Conservation (phyloP, 805 yeast genomes). For the Kazachstania psychrophila region DNA sequence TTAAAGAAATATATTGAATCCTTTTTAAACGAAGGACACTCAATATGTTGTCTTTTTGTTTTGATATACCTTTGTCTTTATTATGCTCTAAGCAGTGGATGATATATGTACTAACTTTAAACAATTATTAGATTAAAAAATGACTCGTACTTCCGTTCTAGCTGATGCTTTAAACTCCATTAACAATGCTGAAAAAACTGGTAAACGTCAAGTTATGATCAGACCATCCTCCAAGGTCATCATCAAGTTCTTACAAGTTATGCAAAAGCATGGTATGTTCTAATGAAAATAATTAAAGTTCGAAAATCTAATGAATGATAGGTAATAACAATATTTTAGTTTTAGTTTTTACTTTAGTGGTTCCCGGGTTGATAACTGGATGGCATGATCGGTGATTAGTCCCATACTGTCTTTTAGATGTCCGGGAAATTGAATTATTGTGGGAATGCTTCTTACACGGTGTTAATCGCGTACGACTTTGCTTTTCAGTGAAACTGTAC, state of each 20-base stretch:
- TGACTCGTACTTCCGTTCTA: slow-evolving; percentile 97
- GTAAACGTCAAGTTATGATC: slow-evolving; percentile 96
- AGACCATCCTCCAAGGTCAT: slow-evolving; percentile 98
- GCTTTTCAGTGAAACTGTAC: too few species aligned
- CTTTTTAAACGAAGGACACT: slow-evolving; percentile 2
- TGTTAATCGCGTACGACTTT: slow-evolving; percentile 23
- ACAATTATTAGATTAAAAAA: slow-evolving; percentile 33
- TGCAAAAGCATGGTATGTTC: slow-evolving; percentile 83
- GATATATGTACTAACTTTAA: neutral
- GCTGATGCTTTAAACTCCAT: slow-evolving; percentile 97
- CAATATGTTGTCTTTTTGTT: neutral
- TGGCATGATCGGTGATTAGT: slow-evolving; percentile 75
- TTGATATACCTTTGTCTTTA: too few species aligned
- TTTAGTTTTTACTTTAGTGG: neutral
- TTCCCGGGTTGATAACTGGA: slow-evolving; percentile 97
- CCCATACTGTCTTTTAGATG: slow-evolving; percentile 96
- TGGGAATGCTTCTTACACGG: slow-evolving; percentile 65
- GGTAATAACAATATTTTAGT: neutral
- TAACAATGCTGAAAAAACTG: slow-evolving; percentile 98
- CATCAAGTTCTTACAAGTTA: slow-evolving; percentile 89
- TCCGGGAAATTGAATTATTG: slow-evolving; percentile 64
- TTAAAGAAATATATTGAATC: slow-evolving; percentile 1
- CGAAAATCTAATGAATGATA: neutral
- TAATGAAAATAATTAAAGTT: neutral
- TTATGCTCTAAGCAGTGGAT: neutral